Evolutionary conservation across 2,329 filamentous ascomycete genomes (phyloP), one percentile per base, ranked within the genome.

Genomic region (Fusarium sp.): DNA sequence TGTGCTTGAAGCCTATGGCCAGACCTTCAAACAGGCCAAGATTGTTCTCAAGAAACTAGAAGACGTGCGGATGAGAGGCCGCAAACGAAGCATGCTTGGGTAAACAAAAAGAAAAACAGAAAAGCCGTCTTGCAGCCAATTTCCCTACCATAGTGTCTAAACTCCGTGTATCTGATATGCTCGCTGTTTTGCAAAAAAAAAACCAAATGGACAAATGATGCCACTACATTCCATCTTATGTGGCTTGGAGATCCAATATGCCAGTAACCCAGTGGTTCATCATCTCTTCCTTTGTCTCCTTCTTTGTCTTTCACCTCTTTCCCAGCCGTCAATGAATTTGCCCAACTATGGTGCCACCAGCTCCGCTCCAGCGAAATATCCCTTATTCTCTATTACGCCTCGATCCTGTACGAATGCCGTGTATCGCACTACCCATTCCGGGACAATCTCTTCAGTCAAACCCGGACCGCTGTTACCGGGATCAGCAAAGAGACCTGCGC

Each of bases 361-460:
- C 79, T 94, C 91, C 7, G 95, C 95, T 25, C 91, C 90, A 3
- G 95, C 95, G 85, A 98, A 98, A 82, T 98, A 98, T 12, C 96
- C 96, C 85, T 98, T 99, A 80, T 96, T 97, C 86, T 99, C 96
- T 73, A 99, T 95, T 14, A 99, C 96, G 19, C 96, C 96, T 60
- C 96, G 88, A 80, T 98, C 93, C 81, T 93, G 93, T 44, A 98
- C 94, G 65, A 98, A 95, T 3, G 96, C 96, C 41, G 95, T 98
- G 80, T 99, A 99, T 80, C 98, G 97, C 74, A 95, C 92, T 33
- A 98, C 96, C 95, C 96, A 99, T 80, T 95, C 91, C 33, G 96
- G 95, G 65, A 90, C 88, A 54, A 98, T 87, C 73, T 97, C 91
- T 9, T 94, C 95, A 74, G 88, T 86, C 63, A 97, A 84, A 1